Evolutionary conservation across 805 yeast species (phyloP), one percentile per base, ranked within the genome.

Genomic region (Scheffersomyces stipitis): DNA sequence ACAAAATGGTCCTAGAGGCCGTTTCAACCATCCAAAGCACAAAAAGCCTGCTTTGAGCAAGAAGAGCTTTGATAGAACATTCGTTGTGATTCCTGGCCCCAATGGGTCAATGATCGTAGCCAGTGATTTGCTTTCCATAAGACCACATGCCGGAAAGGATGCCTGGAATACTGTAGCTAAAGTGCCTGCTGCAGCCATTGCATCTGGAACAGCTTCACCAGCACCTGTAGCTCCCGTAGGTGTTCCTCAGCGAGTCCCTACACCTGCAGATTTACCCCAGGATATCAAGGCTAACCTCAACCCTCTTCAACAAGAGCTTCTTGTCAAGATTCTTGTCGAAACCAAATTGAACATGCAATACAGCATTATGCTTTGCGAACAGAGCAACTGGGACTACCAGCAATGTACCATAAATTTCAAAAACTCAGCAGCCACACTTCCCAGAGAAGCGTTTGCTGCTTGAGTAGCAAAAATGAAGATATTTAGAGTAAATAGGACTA

Each of bases 51-150:
- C 72, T 20, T 62, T 82, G 24, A 66, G 76, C 4, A 72, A 71
- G 47, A 83, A 93, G 56, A 79, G 93, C 7, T 93, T 93, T 60
- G 99, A 93, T 58, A 75, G 99, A 54, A 73, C 83, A 0, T 80
- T 93, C 56, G 69, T 86, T n/a, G 81, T 89, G 2, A 80, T 86
- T 10, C 82, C 81, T 1, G 83, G 82, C 10, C 76, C 80, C 13
- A 73, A 75, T 38, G 85, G 89, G 4, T 66, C 78, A 20, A 78
- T 87, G 68, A 68, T 88, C n/a, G 80, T 93, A 20, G 96, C 96
- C 12, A 83, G 95, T 23, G 99, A 93, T 61, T 58, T 86, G 56
- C 67, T 93, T 35, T 70, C 80, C 12, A 62, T 93, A 3, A 78
- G 95, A 45, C 73, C 81, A 5, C 73, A 65, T 46, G 71, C 81